Base-by-base conservation (phyloP, 257 asterid species). In the Rauvolfia tetraphylla region DNA sequence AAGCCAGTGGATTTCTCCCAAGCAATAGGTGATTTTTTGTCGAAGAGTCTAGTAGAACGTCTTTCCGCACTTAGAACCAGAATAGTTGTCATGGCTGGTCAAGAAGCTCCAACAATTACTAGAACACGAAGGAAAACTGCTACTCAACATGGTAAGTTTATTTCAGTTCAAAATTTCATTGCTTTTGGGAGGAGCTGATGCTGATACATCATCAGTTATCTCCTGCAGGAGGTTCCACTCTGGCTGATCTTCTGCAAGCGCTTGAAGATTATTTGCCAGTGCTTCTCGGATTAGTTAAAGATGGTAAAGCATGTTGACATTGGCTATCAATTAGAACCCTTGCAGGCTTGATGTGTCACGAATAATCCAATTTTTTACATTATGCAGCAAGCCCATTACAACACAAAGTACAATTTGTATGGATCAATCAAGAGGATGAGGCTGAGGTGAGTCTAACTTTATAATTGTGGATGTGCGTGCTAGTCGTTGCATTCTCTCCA, bases 351-450 rank as follows among this genome's bases (percentile, higher is more conserved):
- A 71, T 23, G 75, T 46, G 51, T 71, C 79, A 77, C 68, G 74
- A 86, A 48, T 25, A 44, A 72, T 71, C 62, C 72, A 76, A 75
- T n/a, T 46, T 56, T 71, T 79, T 79, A 34, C 76, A 34, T 72
- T 80, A 25, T 83, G 81, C 87, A 95, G 99, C 96, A 73, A 90
- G 90, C 80, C 92, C 97, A 58, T 79, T 92, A 86, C 99, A 95
- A 73, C 96, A 95, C 80, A 89, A 87, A 89, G 93, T 91, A 74
- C 96, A 84, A 85, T 95, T 92, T 84, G 81, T 84, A 85, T 95
- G 99, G 99, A 84, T 91, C 79, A 95, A 95, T 88, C 99, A 95
- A 87, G 99, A 95, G 88, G 99, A 95, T 75, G 97, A 93, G 74
- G 91, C 81, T 54, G 99, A 95, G 99, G 99, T 95, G 79, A 77